phyloP scores from a whole-genome alignment of 116 monocot species.

The Iris pallida region DNA sequence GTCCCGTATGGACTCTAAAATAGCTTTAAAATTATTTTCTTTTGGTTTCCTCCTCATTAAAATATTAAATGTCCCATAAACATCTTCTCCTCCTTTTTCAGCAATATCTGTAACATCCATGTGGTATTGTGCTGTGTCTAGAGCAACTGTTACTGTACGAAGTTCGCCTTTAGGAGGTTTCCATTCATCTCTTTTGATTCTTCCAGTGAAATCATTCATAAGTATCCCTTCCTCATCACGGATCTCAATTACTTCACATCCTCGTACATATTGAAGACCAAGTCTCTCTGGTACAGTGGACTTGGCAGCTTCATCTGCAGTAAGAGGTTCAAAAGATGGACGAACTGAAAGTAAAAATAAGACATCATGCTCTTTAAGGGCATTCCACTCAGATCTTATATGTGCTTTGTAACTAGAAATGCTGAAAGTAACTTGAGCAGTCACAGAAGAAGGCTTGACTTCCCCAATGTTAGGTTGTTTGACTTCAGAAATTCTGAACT shows the following conservation, averaged over 20 bases:
- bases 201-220: slow-evolving; percentile 99
- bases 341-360: slow-evolving; percentile 89
- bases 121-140: slow-evolving; percentile 93
- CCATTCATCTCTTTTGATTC: slow-evolving; percentile 98
- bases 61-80: slow-evolving; percentile 86
- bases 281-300: slow-evolving; percentile 81
- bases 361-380: slow-evolving; percentile 97
- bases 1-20: slow-evolving; percentile 94
- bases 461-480: slow-evolving; percentile 98
- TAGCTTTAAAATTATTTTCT: slow-evolving; percentile 99
- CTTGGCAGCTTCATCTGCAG: slow-evolving; percentile 81
- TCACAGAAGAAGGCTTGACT: slow-evolving; percentile 87
- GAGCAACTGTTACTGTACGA: slow-evolving; percentile 76
- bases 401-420: slow-evolving; percentile 84
- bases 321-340: slow-evolving; percentile 98
- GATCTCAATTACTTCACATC: slow-evolving; percentile 92
- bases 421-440: slow-evolving; percentile 82
- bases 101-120: slow-evolving; percentile 76
- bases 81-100: slow-evolving; percentile 72
- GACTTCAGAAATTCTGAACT: slow-evolving; percentile 73
- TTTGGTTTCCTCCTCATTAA: slow-evolving; percentile 98
- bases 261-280: slow-evolving; percentile 94
- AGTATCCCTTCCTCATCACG: slow-evolving; percentile 88
- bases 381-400: slow-evolving; percentile 94
- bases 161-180: slow-evolving; percentile 98